Evolutionary conservation across 2,329 filamentous ascomycete genomes (phyloP).

Genomic region (Monilinia laxa): DNA sequence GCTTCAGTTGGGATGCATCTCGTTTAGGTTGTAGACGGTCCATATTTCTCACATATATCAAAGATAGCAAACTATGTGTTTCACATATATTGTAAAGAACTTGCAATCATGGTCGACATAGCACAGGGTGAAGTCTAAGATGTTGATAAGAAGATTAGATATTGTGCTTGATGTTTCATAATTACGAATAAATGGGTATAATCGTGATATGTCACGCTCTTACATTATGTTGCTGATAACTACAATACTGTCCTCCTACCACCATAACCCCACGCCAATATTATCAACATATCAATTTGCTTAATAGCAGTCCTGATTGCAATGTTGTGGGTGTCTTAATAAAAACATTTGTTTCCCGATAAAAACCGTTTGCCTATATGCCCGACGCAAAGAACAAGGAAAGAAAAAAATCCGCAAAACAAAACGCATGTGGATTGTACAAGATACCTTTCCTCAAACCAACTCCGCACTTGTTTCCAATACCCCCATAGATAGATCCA

Average conservation of each 20-base stretch:
- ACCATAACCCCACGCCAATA: not conserved
- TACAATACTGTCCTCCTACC: not conserved
- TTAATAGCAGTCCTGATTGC: not conserved
- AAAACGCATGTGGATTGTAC: slow-evolving; percentile 3
- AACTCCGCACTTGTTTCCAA: slow-evolving; percentile 12
- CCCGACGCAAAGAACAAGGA: not conserved
- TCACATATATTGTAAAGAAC: no score
- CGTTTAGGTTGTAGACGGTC: not conserved
- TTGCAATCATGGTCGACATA: no score
- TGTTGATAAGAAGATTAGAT: not conserved
- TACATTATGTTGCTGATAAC: not conserved
- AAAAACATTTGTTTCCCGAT: not conserved
- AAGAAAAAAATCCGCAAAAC: not conserved
- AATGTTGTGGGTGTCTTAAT: not conserved
- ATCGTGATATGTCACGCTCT: not conserved
- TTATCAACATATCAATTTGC: not conserved
- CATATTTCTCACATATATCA: not conserved
- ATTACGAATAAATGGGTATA: not conserved
- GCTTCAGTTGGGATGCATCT: not conserved
- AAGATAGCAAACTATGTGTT: no score
- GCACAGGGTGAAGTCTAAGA: not conserved
- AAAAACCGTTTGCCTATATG: not conserved
- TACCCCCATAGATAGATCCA: slow-evolving; percentile 8
- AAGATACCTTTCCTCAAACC: not conserved
- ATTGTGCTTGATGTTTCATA: not conserved